Evolutionary conservation across 1,284 basidiomycete species (phyloP).

Genomic region (Ustilago nuda): DNA sequence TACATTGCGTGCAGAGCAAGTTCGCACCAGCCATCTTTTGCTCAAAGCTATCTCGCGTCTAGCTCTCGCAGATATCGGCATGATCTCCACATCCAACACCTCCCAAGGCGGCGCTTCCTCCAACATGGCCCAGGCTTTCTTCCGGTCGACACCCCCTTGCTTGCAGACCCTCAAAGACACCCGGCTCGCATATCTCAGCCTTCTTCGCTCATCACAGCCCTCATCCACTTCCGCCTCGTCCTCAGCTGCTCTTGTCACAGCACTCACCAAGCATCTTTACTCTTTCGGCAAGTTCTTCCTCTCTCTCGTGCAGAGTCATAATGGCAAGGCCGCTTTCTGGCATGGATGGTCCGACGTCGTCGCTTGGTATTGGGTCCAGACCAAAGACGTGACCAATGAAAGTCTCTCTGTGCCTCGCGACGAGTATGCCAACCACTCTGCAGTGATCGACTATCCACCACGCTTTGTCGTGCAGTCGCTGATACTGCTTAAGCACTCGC

Average conservation of each 20-base stretch:
- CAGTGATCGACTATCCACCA: conserved; percentile 56
- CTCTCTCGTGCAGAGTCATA: conserved; percentile 58
- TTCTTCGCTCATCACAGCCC: conserved; percentile 29
- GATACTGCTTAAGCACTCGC: conserved; percentile 56
- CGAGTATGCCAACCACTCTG: conserved; percentile 43
- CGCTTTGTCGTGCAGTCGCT: conserved; percentile 65
- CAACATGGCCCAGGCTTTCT: conserved; percentile 64
- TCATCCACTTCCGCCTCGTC: conserved; percentile 18
- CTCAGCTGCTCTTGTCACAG: conserved; percentile 27
- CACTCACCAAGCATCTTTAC: conserved; percentile 64
- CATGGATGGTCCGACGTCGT: conserved; percentile 65
- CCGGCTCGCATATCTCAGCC: conserved; percentile 45
- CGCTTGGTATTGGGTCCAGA: conserved; percentile 65
- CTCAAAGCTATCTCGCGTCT: conserved; percentile 61
- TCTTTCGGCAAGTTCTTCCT: conserved; percentile 66
- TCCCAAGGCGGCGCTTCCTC: conserved; percentile 32
- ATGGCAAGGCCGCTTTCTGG: conserved; percentile 64
- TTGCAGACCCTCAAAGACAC: conserved; percentile 55
- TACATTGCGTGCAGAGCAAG: conserved; percentile 47
- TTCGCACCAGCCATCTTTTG: conserved; percentile 64
- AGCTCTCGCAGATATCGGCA: conserved; percentile 61
- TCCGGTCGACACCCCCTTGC: conserved; percentile 59
- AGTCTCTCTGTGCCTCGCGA: conserved; percentile 50
- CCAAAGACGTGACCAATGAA: conserved; percentile 42
- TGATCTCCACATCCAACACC: conserved; percentile 48